Conservation (phyloP, 2,329 filamentous ascomycete species). For the Tolypocladium album region DNA sequence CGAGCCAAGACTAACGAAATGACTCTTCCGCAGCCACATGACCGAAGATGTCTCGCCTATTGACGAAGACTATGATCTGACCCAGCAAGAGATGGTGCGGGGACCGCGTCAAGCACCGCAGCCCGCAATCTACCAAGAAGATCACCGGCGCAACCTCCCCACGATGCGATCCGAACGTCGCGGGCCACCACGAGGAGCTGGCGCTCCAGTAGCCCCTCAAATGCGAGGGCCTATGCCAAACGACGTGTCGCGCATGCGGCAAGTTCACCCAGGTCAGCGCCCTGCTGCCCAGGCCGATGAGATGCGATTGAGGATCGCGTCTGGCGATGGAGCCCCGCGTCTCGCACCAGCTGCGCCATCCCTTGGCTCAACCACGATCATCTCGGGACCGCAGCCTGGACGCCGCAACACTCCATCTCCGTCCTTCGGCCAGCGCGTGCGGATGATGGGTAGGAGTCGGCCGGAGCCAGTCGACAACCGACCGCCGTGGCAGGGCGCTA, state of each 20-base stretch:
- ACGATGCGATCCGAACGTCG: neutral
- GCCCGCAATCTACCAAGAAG: slow-evolving; percentile 1
- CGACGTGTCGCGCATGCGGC: neutral
- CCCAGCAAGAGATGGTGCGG: neutral
- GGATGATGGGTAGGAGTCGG: slow-evolving; percentile 22
- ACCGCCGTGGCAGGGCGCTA: slow-evolving; percentile 63
- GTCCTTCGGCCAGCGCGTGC: slow-evolving; percentile 22
- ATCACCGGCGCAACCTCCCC: slow-evolving; percentile 2
- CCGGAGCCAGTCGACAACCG: slow-evolving; percentile 29
- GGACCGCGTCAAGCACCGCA: neutral
- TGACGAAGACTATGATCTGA: slow-evolving; percentile 26
- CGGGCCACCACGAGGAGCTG: too few species aligned
- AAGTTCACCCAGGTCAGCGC: neutral
- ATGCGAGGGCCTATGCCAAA: neutral
- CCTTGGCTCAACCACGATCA: slow-evolving; percentile 11
- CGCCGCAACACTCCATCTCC: slow-evolving; percentile 13
- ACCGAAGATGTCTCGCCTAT: slow-evolving; percentile 40
- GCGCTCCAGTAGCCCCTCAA: neutral
- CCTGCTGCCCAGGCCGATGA: neutral
- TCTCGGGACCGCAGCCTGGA: slow-evolving; percentile 11
- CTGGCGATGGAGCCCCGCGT: neutral
- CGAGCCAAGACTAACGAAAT: neutral
- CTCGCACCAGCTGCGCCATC: neutral
- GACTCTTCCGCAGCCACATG: slow-evolving; percentile 9
- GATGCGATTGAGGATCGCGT: neutral